These are phyloP conservation scores for Aegilops bicornis DNA, from an alignment of 176 grass and related monocot genomes.

Conservation along the genomic window DNA sequence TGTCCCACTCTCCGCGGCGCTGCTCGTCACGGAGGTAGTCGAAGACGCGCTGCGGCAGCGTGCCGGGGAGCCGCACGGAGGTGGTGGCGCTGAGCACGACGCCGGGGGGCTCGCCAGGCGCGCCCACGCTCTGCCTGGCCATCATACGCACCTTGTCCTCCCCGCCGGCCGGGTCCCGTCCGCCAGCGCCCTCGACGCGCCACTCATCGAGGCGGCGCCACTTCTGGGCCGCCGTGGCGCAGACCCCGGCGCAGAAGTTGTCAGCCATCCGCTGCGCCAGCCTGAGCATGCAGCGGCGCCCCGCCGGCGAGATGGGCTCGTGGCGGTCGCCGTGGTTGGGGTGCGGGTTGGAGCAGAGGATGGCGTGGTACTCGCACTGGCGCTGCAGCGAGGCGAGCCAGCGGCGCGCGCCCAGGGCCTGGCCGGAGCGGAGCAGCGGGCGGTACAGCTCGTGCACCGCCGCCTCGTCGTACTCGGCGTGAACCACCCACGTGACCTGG, in stretches of 20 bases:
- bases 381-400: constrained; percentile 70
- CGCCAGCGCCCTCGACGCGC: constrained; percentile 2
- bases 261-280: constrained; percentile 72
- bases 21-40: constrained; percentile 71
- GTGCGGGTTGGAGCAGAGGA: constrained; percentile 55
- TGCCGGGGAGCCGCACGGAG: constrained; percentile 48
- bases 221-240: constrained; percentile 58
- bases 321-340: constrained; percentile 36
- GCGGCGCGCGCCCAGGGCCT: constrained; percentile 63
- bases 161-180: constrained; percentile 7
- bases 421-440: constrained; percentile 60
- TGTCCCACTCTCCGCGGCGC: constrained; percentile 70
- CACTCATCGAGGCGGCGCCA: constrained; percentile 67
- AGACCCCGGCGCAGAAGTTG: constrained; percentile 65
- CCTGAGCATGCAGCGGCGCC: constrained; percentile 68
- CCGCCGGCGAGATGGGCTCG: constrained; percentile 50
- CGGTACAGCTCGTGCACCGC: constrained; percentile 66
- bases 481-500: constrained; percentile 76
- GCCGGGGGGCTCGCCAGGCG: constrained; percentile 54
- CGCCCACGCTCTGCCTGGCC: constrained; percentile 62
- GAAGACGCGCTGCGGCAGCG: constrained; percentile 48
- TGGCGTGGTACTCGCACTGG: constrained; percentile 72
- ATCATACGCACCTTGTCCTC: constrained; percentile 75
- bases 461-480: constrained; percentile 68
- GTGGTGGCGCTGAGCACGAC: constrained; percentile 72